Evolutionary conservation across 345 rosid genomes (phyloP).

Genomic region (Eucalyptus marginata): DNA sequence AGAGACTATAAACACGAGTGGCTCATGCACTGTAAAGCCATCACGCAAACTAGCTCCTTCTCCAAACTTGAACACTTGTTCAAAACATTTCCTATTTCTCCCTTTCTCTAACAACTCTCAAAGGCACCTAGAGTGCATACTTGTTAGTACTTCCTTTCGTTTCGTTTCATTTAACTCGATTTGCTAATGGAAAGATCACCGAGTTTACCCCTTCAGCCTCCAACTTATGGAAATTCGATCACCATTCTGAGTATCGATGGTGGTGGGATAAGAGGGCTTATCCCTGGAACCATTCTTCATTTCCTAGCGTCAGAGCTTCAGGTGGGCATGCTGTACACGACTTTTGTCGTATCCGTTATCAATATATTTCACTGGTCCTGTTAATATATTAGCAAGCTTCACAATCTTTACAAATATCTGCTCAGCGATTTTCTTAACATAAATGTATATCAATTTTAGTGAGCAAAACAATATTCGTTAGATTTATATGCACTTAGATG

Average conservation of each 20-base stretch:
- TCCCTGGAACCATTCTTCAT: slow-evolving; percentile 16
- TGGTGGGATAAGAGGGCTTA: slow-evolving; percentile 38
- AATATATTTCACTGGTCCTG: neutral
- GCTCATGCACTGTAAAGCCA: neutral
- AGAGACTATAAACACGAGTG: neutral
- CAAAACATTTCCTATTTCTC: neutral
- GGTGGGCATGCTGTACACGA: neutral
- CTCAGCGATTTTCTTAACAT: neutral
- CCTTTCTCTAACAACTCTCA: neutral
- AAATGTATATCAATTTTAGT: neutral
- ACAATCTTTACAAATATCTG: neutral
- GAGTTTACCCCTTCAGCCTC: slow-evolving; percentile 3
- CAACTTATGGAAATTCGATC: slow-evolving; percentile 15
- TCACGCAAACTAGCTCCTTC: neutral
- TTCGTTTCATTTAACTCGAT: neutral
- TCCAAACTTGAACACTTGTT: neutral
- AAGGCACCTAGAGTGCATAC: neutral
- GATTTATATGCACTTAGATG: neutral
- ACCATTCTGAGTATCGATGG: slow-evolving; percentile 40
- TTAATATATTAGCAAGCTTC: neutral
- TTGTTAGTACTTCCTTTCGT: neutral
- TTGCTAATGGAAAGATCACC: neutral
- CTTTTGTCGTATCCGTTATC: neutral
- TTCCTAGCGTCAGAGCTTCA: slow-evolving; percentile 22
- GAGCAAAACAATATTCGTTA: neutral